Base-by-base conservation (phyloP, 2,329 filamentous ascomycete species). In the Dothistroma septosporum region DNA sequence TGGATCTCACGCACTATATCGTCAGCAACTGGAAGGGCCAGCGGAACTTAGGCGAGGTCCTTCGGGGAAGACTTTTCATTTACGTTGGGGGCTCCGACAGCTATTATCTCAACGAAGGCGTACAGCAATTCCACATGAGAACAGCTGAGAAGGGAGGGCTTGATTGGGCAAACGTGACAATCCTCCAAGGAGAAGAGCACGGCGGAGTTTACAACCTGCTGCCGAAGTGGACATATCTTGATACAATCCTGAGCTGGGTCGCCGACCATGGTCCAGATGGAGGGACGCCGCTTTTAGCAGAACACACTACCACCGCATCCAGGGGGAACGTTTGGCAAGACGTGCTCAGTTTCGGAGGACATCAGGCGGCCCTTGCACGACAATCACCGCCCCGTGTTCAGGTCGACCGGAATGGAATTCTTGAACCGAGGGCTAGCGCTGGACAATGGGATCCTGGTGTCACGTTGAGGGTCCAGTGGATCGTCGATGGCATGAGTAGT, bases 361-460 rank as follows among this genome's bases (percentile, higher is more conserved):
- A 65, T n/a, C 47, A 68, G 32, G 75, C 75, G 41, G 75, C 74
- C 2, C 28, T 76, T 2, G 64, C 63, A 14, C 66, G 73, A 22
- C 75, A 76, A 54, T 67, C 67, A 12, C 61, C 66, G 0, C 75
- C 74, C 0, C 41, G 44, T 5, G 64, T 74, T 16, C 22, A 67
- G 0, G 60, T 62, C 5, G 57, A 54, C 55, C 64, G 66, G 2
- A 6, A n/a, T 5, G 22, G 19, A 35, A 54, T 16, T 16, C 16
- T 16, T 31, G 12, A 49, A 2, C 31, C 66, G 2, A 44, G 61
- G 19, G 66, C 47, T 1, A 71, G 50, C 55, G 69, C 72, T 2
- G 75, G 75, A 1, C 66, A 70, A 1, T 76, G 74, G 74, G 74
- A 76, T 62, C 74, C 75, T 3, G 75, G 74, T 19, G 70, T 76